These are phyloP conservation scores for Dioscorea dumetorum DNA, from an alignment of 106 monocot species.

Conservation along the genomic window DNA sequence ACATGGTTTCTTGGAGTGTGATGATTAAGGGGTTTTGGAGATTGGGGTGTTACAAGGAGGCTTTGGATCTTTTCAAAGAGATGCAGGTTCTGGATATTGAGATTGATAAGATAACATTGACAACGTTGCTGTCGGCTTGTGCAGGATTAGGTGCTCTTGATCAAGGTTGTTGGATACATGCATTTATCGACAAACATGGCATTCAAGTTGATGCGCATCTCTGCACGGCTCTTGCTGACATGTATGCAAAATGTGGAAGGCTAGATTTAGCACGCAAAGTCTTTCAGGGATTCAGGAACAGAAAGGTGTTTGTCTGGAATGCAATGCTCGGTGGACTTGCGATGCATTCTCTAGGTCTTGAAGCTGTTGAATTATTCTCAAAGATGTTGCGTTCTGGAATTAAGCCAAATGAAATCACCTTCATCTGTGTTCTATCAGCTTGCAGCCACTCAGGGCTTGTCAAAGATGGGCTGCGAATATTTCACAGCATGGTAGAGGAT, in stretches of 20 bases:
- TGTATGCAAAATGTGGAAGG: conserved; percentile 30
- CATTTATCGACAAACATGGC: conserved; percentile 8
- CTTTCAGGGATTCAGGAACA: conserved; percentile 4
- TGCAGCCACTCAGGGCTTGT: conserved; percentile 30
- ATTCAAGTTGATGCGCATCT: conserved; percentile 7
- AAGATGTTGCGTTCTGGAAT: conserved; percentile 9
- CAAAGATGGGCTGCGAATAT: conserved; percentile 9
- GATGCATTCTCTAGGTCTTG: conserved; percentile 16
- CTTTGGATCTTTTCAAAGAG: conserved; percentile 18
- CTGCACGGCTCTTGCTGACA: conserved; percentile 18
- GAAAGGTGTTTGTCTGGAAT: conserved; percentile 25
- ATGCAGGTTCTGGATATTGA: conserved; percentile 15
- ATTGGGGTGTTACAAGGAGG: conserved; percentile 2
- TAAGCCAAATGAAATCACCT: conserved; percentile 25
- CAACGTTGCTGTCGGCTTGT: conserved; percentile 14
- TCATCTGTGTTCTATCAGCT: conserved; percentile 19
- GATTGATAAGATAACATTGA: conserved; percentile 14
- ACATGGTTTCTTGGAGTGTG: conserved; percentile 24
- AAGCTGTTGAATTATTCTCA: conserved; percentile 10
- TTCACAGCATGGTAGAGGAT: conserved; percentile 8
- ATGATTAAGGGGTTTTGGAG: conserved; percentile 25
- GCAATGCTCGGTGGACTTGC: conserved; percentile 26
- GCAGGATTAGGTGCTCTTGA: conserved; percentile 21
- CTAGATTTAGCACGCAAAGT: conserved; percentile 15
- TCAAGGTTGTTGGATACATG: conserved; percentile 26